These are phyloP conservation scores for Coelastrella sp. DNA, from an alignment of 139 green algal genomes.

Conservation along the genomic window DNA sequence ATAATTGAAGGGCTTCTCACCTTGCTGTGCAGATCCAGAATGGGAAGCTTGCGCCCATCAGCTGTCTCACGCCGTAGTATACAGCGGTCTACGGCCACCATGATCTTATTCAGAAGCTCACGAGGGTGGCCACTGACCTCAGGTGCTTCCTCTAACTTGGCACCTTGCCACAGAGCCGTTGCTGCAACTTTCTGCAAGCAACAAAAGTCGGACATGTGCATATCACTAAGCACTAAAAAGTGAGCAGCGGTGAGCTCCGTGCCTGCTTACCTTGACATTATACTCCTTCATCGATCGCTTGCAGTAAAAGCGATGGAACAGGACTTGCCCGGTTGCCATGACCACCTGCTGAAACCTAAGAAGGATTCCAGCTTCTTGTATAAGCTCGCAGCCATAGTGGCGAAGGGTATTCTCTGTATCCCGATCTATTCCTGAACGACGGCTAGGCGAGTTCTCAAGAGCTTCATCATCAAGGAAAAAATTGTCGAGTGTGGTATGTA, in stretches of 20 bases:
- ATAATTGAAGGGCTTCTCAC: constrained; percentile 40
- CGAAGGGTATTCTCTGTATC: constrained; percentile 79
- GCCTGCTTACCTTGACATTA: constrained; percentile 81
- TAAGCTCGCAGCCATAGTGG: constrained; percentile 85
- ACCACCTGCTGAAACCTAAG: constrained; percentile 85
- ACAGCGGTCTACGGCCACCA: constrained; percentile 86
- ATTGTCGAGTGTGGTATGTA: constrained; percentile 79
- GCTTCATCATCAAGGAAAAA: constrained; percentile 90
- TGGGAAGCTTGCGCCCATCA: constrained; percentile 34
- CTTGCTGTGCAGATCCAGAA: constrained; percentile 76
- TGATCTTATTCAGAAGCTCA: constrained; percentile 64
- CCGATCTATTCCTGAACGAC: constrained; percentile 78
- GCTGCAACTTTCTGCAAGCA: constrained; percentile 73
- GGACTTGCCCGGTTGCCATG: constrained; percentile 89
- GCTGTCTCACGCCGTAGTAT: constrained; percentile 64
- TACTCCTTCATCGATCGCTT: constrained; percentile 87
- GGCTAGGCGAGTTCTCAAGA: constrained; percentile 75
- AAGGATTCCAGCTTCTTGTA: constrained; percentile 77
- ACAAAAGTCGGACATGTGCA: background rate
- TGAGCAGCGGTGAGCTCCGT: background rate
- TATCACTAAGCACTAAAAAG: background rate
- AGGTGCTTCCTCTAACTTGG: constrained; percentile 92
- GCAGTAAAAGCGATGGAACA: constrained; percentile 96
- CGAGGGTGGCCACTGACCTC: constrained; percentile 40
- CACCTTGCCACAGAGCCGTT: constrained; percentile 80